Base-by-base conservation (phyloP, 139 green algal genomes). In the Volvox reticuliferus region DNA sequence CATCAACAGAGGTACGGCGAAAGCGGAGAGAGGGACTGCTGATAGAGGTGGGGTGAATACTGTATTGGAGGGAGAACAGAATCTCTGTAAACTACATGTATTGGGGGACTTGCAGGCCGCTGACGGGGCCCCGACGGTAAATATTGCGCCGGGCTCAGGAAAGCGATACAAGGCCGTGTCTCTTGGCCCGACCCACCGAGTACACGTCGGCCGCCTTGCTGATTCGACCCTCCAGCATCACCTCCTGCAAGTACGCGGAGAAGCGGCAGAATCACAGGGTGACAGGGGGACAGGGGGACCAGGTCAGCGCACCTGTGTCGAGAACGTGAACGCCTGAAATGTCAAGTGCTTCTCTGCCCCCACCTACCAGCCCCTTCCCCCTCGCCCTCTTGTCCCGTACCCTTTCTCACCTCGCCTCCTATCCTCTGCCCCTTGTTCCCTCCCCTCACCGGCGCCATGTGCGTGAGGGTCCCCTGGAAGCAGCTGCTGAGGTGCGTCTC, bases 151-250 rank as follows among this genome's bases (percentile, higher is more conserved):
- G n/a, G n/a, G n/a, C n/a, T n/a, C n/a, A n/a, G n/a, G n/a, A n/a
- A n/a, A n/a, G n/a, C n/a, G n/a, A n/a, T n/a, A n/a, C n/a, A n/a
- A n/a, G n/a, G n/a, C n/a, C n/a, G n/a, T n/a, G n/a, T n/a, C n/a
- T n/a, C n/a, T n/a, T n/a, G n/a, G n/a, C n/a, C n/a, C n/a, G n/a
- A 18, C 75, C 50, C 75, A 81, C 75, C 67, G 87, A 91, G 71
- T 89, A 94, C 44, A 93, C 92, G 37, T 94, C 92, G 1, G 92
- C 92, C 1, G 92, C 92, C 92, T 94, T 94, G 78, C 88, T 91
- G 78, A 94, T 91, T 83, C 80, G 87, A 22, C 88, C 92, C 79
- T 94, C 88, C 36, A 94, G 76, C 84, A 94, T 89, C 36, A 94
- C 88, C 85, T 92, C 92, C 75, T 81, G 75, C 30, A 35, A 24